phyloP scores from a whole-genome alignment of 768 basidiomycete species.

The Mycena leptocephala region DNA sequence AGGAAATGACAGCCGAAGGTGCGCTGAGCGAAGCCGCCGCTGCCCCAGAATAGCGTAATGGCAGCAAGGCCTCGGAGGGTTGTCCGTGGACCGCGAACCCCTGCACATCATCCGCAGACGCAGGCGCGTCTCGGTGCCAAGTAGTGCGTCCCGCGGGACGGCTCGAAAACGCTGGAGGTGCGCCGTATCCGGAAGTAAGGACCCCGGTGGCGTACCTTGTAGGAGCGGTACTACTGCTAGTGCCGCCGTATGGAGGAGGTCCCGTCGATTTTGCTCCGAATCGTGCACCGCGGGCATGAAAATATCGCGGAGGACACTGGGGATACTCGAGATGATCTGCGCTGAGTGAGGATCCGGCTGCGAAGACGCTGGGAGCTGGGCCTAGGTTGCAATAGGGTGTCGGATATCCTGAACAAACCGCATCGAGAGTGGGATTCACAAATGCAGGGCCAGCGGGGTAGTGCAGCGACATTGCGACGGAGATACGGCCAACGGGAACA shows the following conservation, averaged over 20 bases:
- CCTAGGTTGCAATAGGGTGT: conserved; percentile 11
- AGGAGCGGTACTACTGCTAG: conserved; percentile 20
- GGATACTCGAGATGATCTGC: conserved; percentile 32
- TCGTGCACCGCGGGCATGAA: conserved; percentile 29
- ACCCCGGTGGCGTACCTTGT: conserved; percentile 31
- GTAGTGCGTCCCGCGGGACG: conserved; percentile 21
- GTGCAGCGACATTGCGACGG: conserved; percentile 31
- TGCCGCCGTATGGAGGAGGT: conserved; percentile 15
- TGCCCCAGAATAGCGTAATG: conserved; percentile 34
- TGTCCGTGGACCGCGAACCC: conserved; percentile 33
- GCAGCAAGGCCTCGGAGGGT: conserved; percentile 24
- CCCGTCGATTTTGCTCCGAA: conserved; percentile 22
- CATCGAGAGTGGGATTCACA: neutral
- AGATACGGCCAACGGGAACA: conserved; percentile 18
- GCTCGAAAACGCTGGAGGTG: conserved; percentile 5
- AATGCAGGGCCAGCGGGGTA: conserved; percentile 7
- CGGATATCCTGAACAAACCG: conserved; percentile 2
- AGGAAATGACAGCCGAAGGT: conserved; percentile 22
- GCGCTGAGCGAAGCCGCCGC: conserved; percentile 26
- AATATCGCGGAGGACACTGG: conserved; percentile 24
- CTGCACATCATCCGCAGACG: conserved; percentile 27
- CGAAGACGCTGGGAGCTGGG: conserved; percentile 23
- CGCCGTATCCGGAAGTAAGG: conserved; percentile 30
- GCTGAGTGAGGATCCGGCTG: conserved; percentile 31
- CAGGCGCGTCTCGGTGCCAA: conserved; percentile 22